phyloP scores from a whole-genome alignment of 768 basidiomycete species.

The Lactarius sanguifluus region DNA sequence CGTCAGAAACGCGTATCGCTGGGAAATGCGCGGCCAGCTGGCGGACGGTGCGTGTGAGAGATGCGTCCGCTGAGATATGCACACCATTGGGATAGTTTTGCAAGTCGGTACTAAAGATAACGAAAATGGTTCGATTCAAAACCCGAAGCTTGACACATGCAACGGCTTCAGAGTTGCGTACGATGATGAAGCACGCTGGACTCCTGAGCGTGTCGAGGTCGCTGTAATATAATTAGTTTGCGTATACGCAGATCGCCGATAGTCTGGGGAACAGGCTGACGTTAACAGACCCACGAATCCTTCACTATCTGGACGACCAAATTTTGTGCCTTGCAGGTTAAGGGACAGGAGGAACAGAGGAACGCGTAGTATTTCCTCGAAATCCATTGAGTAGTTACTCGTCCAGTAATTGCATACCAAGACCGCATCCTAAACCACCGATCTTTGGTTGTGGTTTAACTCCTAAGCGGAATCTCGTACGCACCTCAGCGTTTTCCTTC shows the following conservation, averaged over 20 bases:
- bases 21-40: neutral
- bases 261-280: neutral
- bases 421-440: neutral
- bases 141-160: neutral
- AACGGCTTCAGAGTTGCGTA: neutral
- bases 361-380: neutral
- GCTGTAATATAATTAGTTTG: neutral
- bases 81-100: neutral
- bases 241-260: neutral
- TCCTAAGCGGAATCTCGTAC: neutral
- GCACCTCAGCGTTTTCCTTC: neutral
- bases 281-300: neutral
- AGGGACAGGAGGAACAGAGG: neutral
- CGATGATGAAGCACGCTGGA: neutral
- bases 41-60: neutral
- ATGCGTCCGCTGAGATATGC: neutral
- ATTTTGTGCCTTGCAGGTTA: neutral
- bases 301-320: neutral
- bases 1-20: neutral
- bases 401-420: neutral
- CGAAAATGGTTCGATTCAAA: neutral
- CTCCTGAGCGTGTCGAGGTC: neutral
- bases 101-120: neutral
- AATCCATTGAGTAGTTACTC: neutral
- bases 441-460: neutral